These are phyloP conservation scores for Coemansia sp. DNA, from an alignment of 192 early-diverging fungal genomes.

Conservation along the genomic window DNA sequence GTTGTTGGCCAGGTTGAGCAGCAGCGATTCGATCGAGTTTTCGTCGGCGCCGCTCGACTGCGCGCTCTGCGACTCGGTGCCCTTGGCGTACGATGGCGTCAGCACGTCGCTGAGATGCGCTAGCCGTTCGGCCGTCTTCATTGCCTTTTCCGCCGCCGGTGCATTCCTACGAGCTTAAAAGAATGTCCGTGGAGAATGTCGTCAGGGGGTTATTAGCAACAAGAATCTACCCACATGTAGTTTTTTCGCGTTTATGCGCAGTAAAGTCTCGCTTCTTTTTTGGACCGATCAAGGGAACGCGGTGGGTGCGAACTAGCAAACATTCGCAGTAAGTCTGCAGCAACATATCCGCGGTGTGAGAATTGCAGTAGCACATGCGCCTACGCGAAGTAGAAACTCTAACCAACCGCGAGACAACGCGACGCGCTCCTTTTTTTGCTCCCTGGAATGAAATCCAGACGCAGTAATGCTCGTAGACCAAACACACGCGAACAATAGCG, in stretches of 20 bases:
- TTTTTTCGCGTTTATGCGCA: no score
- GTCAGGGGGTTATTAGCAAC: no score
- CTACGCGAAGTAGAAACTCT: neutral
- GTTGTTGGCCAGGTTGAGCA: conserved; percentile 49
- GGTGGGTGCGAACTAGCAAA: conserved; percentile 1
- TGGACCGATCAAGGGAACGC: no score
- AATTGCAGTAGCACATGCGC: neutral
- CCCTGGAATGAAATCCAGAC: conserved; percentile 1
- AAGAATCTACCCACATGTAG: no score
- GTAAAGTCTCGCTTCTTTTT: neutral
- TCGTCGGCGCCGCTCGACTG: conserved; percentile 7
- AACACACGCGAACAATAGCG: neutral
- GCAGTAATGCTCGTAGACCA: neutral
- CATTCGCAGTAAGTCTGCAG: neutral
- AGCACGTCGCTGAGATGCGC: conserved; percentile 48
- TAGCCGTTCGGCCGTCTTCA: conserved; percentile 47
- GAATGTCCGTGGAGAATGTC: neutral
- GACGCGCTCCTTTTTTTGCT: no score
- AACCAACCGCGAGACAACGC: conserved; percentile 1
- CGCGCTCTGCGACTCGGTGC: neutral
- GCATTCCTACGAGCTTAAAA: conserved; percentile 28
- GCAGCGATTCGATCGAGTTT: conserved; percentile 45
- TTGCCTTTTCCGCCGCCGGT: conserved; percentile 28
- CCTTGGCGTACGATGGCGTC: conserved; percentile 36
- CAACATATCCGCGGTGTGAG: neutral